Conservation (phyloP, 805 yeast genomes). For the Sugiyamaella valdiviana region DNA sequence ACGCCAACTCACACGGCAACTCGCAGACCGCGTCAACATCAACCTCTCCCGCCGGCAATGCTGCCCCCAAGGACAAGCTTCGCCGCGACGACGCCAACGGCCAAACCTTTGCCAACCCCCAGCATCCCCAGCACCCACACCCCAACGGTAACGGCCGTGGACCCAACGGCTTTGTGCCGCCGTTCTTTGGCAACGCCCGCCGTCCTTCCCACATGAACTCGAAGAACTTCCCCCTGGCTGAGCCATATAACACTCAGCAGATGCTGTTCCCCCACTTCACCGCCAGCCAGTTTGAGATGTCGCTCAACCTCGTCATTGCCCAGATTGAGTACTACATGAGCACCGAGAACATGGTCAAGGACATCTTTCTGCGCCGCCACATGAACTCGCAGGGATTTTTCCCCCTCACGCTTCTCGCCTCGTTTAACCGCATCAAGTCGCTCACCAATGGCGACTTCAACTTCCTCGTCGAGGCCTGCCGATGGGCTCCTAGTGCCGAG, state of each 20-base stretch:
- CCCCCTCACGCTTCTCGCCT: slow-evolving; percentile 53
- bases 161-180: slow-evolving; percentile 7
- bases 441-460: slow-evolving; percentile 51
- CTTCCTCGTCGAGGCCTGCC: slow-evolving; percentile 50
- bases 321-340: slow-evolving; percentile 92
- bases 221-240: slow-evolving; percentile 13
- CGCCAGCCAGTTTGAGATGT: slow-evolving; percentile 20
- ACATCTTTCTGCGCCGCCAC: slow-evolving; percentile 70
- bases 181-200: slow-evolving; percentile 10
- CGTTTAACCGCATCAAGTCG: slow-evolving; percentile 69
- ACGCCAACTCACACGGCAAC: too few species aligned
- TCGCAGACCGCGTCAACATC: neutral
- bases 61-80: slow-evolving; percentile 3
- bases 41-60: neutral
- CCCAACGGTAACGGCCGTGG: slow-evolving; percentile 8
- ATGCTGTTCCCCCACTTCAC: slow-evolving; percentile 13
- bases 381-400: slow-evolving; percentile 76
- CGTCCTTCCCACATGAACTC: slow-evolving; percentile 17
- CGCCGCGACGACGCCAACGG: slow-evolving; percentile 3
- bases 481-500: slow-evolving; percentile 49
- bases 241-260: slow-evolving; percentile 11
- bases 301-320: slow-evolving; percentile 33
- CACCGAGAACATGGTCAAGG: slow-evolving; percentile 79
- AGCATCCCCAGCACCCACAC: slow-evolving; percentile 7
- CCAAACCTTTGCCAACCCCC: slow-evolving; percentile 1